Conservation (phyloP, 345 rosid genomes). For the Anastatica hierochuntica region DNA sequence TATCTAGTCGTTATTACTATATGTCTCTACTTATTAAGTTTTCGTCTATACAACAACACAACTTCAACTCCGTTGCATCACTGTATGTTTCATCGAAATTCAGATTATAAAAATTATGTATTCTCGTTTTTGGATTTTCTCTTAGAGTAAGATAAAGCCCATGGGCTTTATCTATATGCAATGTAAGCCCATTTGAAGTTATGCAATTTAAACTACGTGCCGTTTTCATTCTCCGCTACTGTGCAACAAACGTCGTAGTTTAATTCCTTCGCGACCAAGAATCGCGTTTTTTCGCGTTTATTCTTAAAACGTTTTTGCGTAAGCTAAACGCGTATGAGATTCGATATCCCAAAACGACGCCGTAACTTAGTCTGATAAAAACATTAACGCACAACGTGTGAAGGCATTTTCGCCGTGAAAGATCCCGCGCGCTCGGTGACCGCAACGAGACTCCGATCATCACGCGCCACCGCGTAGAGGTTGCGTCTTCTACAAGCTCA, state of each 20-base stretch:
- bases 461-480: conserved; percentile 19
- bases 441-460: conserved; percentile 1
- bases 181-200: not conserved
- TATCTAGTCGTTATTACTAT: no score
- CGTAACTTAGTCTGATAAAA: not conserved
- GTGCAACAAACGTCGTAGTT: no score
- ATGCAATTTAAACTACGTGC: not conserved
- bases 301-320: conserved; percentile 10
- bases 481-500: no score
- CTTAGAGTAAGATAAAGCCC: not conserved
- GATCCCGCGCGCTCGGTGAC: conserved; percentile 22
- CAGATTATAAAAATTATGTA: no score
- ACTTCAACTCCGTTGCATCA: no score
- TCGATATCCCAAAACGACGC: not conserved
- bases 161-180: not conserved
- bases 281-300: no score
- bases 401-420: conserved; percentile 1
- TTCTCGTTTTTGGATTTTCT: no score
- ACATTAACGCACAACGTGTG: conserved; percentile 12
- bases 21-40: no score
- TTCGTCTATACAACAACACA: no score
- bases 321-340: conserved; percentile 16
- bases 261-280: no score
- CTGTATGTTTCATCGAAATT: no score
- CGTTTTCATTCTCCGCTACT: no score